Base-by-base conservation (phyloP, 1,284 basidiomycete species). In the Rhodotorula sp. region DNA sequence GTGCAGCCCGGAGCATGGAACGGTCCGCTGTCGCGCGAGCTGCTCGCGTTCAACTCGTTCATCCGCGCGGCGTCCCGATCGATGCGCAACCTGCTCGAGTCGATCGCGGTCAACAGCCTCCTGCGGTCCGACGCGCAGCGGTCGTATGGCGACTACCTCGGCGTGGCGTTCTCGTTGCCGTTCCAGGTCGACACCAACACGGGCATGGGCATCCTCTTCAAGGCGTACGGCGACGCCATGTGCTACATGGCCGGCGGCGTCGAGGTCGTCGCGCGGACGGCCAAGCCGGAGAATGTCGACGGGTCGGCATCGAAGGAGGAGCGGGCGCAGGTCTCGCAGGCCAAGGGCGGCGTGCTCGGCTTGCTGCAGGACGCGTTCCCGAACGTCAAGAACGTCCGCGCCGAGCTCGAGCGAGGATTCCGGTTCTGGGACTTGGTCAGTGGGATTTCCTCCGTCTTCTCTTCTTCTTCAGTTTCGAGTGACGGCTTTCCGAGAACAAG, bases 41-140 rank as follows among this genome's bases (percentile, higher is more conserved):
- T 99, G 74, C 85, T 99, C 63, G 94, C 97, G 65, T 99, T 99
- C 87, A 99, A 98, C 85, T 94, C 93, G 60, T 99, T 99, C 81
- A 88, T 96, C 77, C 89, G 92, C 70, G 90, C 92, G 51, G 86
- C 98, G 72, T 90, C 92, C 67, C 90, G 95, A 73, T 91, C 93
- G 39, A 85, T 99, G 78, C 88, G 97, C 69, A 91, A 91, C 68
- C 85, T 99, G 74, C 84, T 97, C 68, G 97, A 99, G 83, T 91
- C 94, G 76, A 90, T 93, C 65, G 89, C 91, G 73, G 83, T 96
- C 77, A 95, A 96, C 83, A 90, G 98, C 87, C 85, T 99, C 49
- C 85, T 99, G 31, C 89, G 92, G 43, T 88, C 88, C 46, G 94
- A 97, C 79, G 93, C 92, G 29, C 87, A 90, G 59, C 86, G 92